Percentiles rank a stretch among this genome's conserved stretches.
These are phyloP conservation scores for Trichoderma guizhouense DNA, from an alignment of 2,329 filamentous ascomycete genomes.

Conservation along the genomic window DNA sequence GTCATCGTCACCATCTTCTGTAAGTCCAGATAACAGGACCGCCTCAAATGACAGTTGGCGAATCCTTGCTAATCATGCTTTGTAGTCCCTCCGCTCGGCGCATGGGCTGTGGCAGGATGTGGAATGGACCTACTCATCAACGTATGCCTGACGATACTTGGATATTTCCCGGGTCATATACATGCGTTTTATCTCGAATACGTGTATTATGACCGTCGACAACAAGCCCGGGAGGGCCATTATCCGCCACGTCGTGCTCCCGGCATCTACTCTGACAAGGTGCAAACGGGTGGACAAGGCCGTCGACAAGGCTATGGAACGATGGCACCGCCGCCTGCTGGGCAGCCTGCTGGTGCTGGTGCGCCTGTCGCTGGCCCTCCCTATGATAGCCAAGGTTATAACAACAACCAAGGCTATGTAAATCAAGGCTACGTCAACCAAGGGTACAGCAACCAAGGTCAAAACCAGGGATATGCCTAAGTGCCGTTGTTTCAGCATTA, in stretches of 20 bases:
- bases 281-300: constrained; percentile 65
- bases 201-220: constrained; percentile 73
- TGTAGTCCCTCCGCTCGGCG: constrained; percentile 63
- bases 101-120: constrained; percentile 62
- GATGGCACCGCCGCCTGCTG: constrained; percentile 33
- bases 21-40: constrained; percentile 31
- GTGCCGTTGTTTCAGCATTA: neutral
- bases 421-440: neutral
- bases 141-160: constrained; percentile 62
- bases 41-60: neutral
- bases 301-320: constrained; percentile 46
- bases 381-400: neutral
- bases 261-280: constrained; percentile 67
- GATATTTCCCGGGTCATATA: constrained; percentile 74
- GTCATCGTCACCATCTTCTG: constrained; percentile 52
- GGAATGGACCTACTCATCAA: constrained; percentile 65
- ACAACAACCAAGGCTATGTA: neutral
- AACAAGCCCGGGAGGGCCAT: constrained; percentile 58
- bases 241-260: constrained; percentile 55
- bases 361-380: neutral
- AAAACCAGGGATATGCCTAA: neutral
- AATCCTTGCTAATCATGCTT: constrained; percentile 22
- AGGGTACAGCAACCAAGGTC: neutral
- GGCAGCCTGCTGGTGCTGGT: neutral
- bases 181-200: constrained; percentile 82